A percentile compares a stretch with the other conserved stretches of the same genome.
phyloP scores from a whole-genome alignment of 1,284 basidiomycete species.

The Malassezia nana region DNA sequence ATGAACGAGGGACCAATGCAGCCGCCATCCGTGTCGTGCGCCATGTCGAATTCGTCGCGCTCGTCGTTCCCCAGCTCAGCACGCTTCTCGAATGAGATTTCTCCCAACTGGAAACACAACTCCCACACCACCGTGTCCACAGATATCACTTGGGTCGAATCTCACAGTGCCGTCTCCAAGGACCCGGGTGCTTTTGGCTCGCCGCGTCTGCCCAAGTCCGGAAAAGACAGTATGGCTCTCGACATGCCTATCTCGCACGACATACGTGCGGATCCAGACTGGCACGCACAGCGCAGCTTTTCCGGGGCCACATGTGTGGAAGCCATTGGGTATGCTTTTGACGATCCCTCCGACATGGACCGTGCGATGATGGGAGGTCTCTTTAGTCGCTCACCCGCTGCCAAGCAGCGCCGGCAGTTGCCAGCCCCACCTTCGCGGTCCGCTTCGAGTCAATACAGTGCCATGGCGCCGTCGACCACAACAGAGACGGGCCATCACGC shows the following conservation, averaged over 20 bases:
- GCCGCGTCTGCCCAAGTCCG: neutral
- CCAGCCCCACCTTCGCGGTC: neutral
- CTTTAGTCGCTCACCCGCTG: neutral
- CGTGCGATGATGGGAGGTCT: neutral
- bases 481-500: neutral
- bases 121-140: constrained; percentile 7
- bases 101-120: constrained; percentile 12
- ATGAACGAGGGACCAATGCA: neutral
- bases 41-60: constrained; percentile 10
- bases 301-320: neutral
- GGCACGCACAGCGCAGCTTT: neutral
- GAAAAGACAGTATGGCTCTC: too few relatives aligned
- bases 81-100: constrained; percentile 6
- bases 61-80: constrained; percentile 12
- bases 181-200: neutral
- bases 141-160: constrained; percentile 12
- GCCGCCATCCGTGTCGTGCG: neutral
- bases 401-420: neutral
- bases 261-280: neutral
- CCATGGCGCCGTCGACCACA: neutral
- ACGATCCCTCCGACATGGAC: neutral
- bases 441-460: neutral
- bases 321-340: constrained; percentile 2
- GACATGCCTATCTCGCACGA: too few relatives aligned
- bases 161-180: neutral